A percentile compares a stretch with the other conserved stretches of the same genome.
Conservation (phyloP, 768 basidiomycete species). For the Paxillus ammoniavirescens region DNA sequence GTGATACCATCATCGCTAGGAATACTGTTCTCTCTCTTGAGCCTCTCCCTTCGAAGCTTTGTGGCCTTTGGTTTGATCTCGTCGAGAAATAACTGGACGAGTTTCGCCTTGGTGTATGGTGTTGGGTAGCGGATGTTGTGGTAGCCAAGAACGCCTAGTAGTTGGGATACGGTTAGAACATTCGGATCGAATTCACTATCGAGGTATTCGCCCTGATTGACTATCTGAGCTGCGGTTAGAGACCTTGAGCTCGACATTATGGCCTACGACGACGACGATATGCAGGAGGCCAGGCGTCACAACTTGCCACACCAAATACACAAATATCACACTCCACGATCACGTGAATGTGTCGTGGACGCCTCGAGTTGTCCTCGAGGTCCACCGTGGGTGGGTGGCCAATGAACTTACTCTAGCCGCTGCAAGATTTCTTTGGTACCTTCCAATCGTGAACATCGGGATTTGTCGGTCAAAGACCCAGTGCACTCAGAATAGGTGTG, state of each 20-base stretch:
- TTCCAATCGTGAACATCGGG: too few species aligned
- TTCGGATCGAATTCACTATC: conserved; percentile 74
- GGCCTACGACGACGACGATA: conserved; percentile 17
- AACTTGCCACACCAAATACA: background rate
- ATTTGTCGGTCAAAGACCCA: too few species aligned
- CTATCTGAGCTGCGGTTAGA: conserved; percentile 75
- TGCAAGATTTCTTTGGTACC: too few species aligned
- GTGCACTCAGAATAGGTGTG: too few species aligned
- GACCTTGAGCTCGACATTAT: conserved; percentile 58
- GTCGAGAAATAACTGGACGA: conserved; percentile 75
- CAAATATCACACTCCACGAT: conserved; percentile 12
- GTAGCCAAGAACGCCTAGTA: conserved; percentile 73
- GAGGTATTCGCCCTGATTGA: conserved; percentile 74
- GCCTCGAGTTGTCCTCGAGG: too few species aligned
- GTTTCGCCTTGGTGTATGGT: conserved; percentile 73
- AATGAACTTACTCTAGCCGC: too few species aligned
- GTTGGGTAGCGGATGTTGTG: conserved; percentile 75
- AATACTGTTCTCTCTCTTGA: conserved; percentile 63
- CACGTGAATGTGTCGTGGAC: conserved; percentile 16
- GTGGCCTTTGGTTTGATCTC: conserved; percentile 61
- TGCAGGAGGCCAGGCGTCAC: background rate
- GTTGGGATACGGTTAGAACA: conserved; percentile 74
- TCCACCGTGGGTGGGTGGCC: too few species aligned
- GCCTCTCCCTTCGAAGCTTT: conserved; percentile 60
- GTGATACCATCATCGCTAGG: conserved; percentile 83